Percentiles rank a stretch among this genome's conserved stretches.
These are phyloP conservation scores for Trichoderma breve DNA, from an alignment of 2,329 filamentous ascomycete species.

Conservation along the genomic window DNA sequence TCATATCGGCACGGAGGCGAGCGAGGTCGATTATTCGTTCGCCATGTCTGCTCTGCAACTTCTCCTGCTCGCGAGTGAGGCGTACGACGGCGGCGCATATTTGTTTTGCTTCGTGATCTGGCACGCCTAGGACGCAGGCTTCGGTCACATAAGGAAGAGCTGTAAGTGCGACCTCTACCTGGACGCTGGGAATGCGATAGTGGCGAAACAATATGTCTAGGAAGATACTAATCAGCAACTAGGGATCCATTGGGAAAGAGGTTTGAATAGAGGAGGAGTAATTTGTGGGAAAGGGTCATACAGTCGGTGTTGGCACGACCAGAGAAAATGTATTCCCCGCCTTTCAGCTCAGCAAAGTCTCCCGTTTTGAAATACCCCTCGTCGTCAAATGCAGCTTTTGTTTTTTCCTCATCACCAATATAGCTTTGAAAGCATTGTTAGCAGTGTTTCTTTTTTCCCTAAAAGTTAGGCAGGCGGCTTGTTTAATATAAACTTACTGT, in stretches of 20 bases:
- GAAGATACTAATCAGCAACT: neutral
- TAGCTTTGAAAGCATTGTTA: slow-evolving; percentile 20
- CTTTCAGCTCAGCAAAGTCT: slow-evolving; percentile 71
- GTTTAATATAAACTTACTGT: slow-evolving; percentile 17
- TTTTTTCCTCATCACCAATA: slow-evolving; percentile 64
- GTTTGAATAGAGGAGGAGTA: neutral
- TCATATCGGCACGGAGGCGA: slow-evolving; percentile 22
- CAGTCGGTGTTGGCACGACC: slow-evolving; percentile 25
- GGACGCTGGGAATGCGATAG: slow-evolving; percentile 21
- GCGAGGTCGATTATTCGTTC: slow-evolving; percentile 13
- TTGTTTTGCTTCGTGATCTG: slow-evolving; percentile 23
- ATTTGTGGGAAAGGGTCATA: slow-evolving; percentile 7
- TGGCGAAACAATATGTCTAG: slow-evolving; percentile 19
- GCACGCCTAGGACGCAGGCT: slow-evolving; percentile 25
- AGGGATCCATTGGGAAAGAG: neutral
- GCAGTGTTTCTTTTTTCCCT: neutral
- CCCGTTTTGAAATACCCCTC: slow-evolving; percentile 94
- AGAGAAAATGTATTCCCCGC: slow-evolving; percentile 25
- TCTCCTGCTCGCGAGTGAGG: slow-evolving; percentile 6
- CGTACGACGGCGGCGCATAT: slow-evolving; percentile 26
- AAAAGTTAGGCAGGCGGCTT: no score
- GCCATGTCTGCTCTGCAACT: neutral
- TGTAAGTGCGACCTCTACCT: slow-evolving; percentile 23
- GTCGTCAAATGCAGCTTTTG: slow-evolving; percentile 68
- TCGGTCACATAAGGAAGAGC: slow-evolving; percentile 25